These are phyloP conservation scores for Anethum foeniculum DNA, from an alignment of 140 eudicot species.

Conservation along the genomic window DNA sequence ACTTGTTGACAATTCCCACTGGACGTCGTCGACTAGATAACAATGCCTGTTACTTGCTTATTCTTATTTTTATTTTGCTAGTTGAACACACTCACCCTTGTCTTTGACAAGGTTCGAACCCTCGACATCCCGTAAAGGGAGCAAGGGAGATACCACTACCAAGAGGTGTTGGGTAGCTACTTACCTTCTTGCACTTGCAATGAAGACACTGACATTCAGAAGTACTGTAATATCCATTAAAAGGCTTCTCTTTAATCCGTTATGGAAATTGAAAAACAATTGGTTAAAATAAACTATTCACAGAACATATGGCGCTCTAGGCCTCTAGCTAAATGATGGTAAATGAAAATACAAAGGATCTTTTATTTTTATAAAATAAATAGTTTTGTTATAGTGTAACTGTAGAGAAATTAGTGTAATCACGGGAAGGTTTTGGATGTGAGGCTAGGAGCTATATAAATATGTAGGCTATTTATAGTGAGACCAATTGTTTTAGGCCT, in stretches of 20 bases:
- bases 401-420: background rate
- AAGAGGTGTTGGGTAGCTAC: no score
- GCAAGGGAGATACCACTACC: no score
- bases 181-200: background rate
- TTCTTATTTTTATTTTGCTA: no score
- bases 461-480: background rate
- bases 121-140: no score
- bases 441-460: background rate
- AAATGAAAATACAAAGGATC: background rate
- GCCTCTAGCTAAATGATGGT: background rate
- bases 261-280: background rate
- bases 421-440: no score
- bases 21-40: background rate
- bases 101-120: no score
- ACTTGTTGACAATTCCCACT: background rate
- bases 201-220: background rate
- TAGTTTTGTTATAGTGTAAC: no score
- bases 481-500: background rate
- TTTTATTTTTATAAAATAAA: no score
- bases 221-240: background rate
- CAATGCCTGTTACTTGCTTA: background rate
- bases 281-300: background rate
- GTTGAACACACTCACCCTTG: no score
- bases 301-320: background rate
- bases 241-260: no score